These are phyloP conservation scores for Hyphopichia buzzinii DNA, from an alignment of 1,139 yeast species.

Conservation along the genomic window DNA sequence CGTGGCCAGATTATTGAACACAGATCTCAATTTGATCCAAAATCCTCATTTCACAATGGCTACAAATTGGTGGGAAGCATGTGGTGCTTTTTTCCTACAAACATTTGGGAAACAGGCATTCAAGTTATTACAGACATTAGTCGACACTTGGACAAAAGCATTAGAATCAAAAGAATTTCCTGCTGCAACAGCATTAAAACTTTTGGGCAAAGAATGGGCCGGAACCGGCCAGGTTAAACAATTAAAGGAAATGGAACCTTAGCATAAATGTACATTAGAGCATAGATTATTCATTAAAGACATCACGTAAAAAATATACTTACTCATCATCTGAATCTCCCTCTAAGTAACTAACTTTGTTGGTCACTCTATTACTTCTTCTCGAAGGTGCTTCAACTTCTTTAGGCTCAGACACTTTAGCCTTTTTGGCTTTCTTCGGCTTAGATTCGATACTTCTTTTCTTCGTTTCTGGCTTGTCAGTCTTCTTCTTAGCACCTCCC, in stretches of 20 bases:
- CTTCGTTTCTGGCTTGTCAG: slow-evolving; percentile 1
- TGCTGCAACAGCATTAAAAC: slow-evolving; percentile 72
- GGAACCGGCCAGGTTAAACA: slow-evolving; percentile 41
- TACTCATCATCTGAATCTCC: slow-evolving; percentile 18
- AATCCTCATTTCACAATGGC: slow-evolving; percentile 72
- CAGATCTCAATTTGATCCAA: slow-evolving; percentile 44
- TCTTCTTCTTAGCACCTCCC: slow-evolving; percentile 9
- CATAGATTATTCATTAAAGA: not conserved
- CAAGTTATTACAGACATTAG: slow-evolving; percentile 50
- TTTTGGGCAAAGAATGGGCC: slow-evolving; percentile 78
- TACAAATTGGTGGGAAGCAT: slow-evolving; percentile 92
- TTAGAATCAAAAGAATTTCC: slow-evolving; percentile 55
- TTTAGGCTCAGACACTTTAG: slow-evolving; percentile 34
- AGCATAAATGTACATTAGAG: slow-evolving; percentile 3
- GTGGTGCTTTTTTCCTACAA: slow-evolving; percentile 53
- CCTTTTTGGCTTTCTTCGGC: slow-evolving; percentile 3
- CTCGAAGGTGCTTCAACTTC: slow-evolving; percentile 44
- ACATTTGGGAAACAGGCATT: slow-evolving; percentile 68
- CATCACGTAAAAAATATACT: not conserved
- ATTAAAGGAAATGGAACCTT: slow-evolving; percentile 53
- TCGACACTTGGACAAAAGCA: slow-evolving; percentile 47
- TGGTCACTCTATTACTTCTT: slow-evolving; percentile 42
- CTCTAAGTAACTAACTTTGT: slow-evolving; percentile 40
- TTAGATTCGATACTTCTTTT: slow-evolving; percentile 2
- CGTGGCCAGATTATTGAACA: slow-evolving; percentile 68